A percentile compares a stretch with the other conserved stretches of the same genome.
phyloP scores from a whole-genome alignment of 768 basidiomycete genomes.

The Leccinum variicolor region DNA sequence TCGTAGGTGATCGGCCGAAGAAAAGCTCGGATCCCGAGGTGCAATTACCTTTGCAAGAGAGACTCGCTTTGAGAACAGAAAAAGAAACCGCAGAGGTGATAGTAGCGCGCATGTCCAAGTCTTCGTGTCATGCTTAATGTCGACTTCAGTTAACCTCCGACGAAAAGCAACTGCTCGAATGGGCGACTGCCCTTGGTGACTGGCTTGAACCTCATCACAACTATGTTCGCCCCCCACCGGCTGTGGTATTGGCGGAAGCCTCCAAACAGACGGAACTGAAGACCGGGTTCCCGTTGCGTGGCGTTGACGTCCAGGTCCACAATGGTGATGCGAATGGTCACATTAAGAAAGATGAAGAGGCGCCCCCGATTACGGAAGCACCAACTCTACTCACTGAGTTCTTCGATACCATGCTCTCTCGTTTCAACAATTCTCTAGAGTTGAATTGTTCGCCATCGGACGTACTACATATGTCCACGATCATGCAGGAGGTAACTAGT shows the following conservation, averaged over 20 bases:
- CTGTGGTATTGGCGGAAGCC: conserved; percentile 70
- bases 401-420: conserved; percentile 59
- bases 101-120: conserved; percentile 4
- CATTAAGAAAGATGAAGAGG: conserved; percentile 68
- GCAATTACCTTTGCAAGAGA: conserved; percentile 52
- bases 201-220: conserved; percentile 82
- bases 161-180: conserved; percentile 57
- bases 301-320: conserved; percentile 44
- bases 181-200: conserved; percentile 56
- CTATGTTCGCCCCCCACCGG: conserved; percentile 65
- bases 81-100: conserved; percentile 56
- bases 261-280: conserved; percentile 70
- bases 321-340: conserved; percentile 38
- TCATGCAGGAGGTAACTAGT: conserved; percentile 66
- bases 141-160: conserved; percentile 58
- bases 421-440: conserved; percentile 45
- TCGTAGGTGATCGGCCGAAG: conserved; percentile 79
- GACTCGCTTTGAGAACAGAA: conserved; percentile 47
- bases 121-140: conserved; percentile 5
- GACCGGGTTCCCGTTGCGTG: conserved; percentile 64
- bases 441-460: conserved; percentile 44
- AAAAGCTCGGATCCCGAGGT: conserved; percentile 49
- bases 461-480: conserved; percentile 66
- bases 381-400: conserved; percentile 51
- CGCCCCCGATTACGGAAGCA: conserved; percentile 60